Percentiles rank a stretch among this genome's conserved stretches.
phyloP scores from a whole-genome alignment of 208 protist genomes.

The Wallacemonas collosoma region DNA sequence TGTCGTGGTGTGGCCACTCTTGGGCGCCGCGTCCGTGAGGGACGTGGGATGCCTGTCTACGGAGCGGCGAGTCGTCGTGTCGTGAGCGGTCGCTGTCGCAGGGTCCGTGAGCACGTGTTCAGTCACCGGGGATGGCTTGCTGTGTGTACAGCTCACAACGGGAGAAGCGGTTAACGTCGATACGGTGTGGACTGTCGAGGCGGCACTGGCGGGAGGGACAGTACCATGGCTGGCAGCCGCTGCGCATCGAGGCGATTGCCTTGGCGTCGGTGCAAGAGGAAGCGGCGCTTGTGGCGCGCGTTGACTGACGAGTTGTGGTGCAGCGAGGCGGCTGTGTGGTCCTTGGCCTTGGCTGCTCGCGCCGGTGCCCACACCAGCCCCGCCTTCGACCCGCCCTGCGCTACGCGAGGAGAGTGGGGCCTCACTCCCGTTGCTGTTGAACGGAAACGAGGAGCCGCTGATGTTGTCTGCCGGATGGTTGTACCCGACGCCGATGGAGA shows the following conservation, averaged over 20 bases:
- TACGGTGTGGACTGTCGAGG: neutral
- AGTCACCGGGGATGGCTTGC: too few species aligned
- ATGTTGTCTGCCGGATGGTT: constrained; percentile 1
- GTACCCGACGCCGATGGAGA: constrained; percentile 12
- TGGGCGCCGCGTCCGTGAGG: neutral
- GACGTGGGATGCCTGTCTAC: neutral
- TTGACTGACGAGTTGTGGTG: constrained; percentile 3
- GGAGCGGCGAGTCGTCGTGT: too few species aligned
- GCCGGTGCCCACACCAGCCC: neutral
- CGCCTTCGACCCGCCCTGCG: neutral
- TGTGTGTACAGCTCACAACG: too few species aligned
- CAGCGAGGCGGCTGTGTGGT: neutral
- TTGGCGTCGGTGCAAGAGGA: neutral
- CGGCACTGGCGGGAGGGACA: neutral
- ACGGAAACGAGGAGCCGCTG: constrained; percentile 5
- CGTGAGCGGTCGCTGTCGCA: too few species aligned
- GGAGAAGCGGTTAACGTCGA: too few species aligned
- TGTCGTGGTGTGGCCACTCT: neutral
- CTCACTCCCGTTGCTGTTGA: neutral
- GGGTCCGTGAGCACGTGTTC: too few species aligned
- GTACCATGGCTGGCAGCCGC: neutral
- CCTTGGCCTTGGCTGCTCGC: neutral
- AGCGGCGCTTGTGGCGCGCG: neutral
- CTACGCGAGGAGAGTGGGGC: neutral
- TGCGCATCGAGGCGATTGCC: neutral